phyloP scores from a whole-genome alignment of 1,284 basidiomycete species.

The Boletellus dicymbophilus region DNA sequence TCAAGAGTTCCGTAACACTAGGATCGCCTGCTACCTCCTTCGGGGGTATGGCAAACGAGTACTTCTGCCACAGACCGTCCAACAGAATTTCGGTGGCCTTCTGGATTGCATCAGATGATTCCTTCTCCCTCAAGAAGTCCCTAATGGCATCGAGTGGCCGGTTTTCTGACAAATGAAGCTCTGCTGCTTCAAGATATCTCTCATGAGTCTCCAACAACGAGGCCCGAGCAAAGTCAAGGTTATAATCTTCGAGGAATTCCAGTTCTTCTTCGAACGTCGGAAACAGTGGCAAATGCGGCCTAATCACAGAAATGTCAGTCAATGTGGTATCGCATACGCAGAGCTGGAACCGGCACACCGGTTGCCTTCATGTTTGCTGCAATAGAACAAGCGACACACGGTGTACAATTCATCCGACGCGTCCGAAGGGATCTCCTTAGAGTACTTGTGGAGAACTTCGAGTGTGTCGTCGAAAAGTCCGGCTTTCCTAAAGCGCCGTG shows the following conservation, averaged over 20 bases:
- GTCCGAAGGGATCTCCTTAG: conserved; percentile 32
- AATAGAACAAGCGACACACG: conserved; percentile 54
- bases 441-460: conserved; percentile 40
- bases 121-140: conserved; percentile 42
- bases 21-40: conserved; percentile 8
- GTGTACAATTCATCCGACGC: conserved; percentile 44
- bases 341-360: conserved; percentile 16
- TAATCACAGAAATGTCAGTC: conserved; percentile 32
- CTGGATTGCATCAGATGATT: conserved; percentile 29
- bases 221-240: conserved; percentile 53
- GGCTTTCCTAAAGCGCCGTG: conserved; percentile 48
- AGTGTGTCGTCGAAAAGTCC: conserved; percentile 58
- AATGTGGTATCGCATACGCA: neutral
- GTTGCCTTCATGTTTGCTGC: conserved; percentile 39
- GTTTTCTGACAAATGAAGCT: conserved; percentile 54
- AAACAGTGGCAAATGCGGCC: conserved; percentile 51
- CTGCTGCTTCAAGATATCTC: conserved; percentile 52
- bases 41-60: conserved; percentile 24
- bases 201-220: conserved; percentile 48
- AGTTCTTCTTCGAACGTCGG: conserved; percentile 50
- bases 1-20: conserved; percentile 13
- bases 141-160: conserved; percentile 48
- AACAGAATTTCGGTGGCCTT: conserved; percentile 33
- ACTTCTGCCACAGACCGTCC: conserved; percentile 24
- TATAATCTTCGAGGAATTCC: conserved; percentile 58